Percentiles rank a stretch among this genome's conserved stretches.
Conservation (phyloP, 2,329 filamentous ascomycete species). For the Penicillium brevicompactum region DNA sequence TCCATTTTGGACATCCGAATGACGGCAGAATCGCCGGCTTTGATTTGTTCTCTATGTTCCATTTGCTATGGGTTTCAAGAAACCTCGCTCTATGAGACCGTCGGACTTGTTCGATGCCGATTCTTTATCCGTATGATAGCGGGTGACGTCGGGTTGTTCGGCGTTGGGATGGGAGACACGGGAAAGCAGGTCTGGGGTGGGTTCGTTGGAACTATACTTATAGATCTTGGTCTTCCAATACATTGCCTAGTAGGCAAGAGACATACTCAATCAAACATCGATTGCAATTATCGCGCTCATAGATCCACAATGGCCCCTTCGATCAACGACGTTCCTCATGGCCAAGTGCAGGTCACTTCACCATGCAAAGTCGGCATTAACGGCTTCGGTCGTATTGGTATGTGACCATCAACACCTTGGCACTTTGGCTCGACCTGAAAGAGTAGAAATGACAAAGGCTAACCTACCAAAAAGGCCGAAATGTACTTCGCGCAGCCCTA, state of each 20-base stretch:
- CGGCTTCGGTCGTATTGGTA: conserved; percentile 88
- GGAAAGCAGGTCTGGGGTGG: background rate
- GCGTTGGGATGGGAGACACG: background rate
- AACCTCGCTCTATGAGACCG: background rate
- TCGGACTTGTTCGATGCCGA: conserved; percentile 15
- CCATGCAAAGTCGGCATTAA: conserved; percentile 80
- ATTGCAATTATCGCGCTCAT: background rate
- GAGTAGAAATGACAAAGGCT: background rate
- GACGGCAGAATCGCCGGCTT: conserved; percentile 7
- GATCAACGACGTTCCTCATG: conserved; percentile 24
- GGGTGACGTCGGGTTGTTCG: conserved; percentile 13
- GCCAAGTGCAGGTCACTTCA: conserved; percentile 9
- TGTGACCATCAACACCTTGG: background rate
- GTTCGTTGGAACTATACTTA: conserved; percentile 15
- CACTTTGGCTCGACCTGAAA: no score
- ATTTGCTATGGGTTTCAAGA: background rate
- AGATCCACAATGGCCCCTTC: conserved; percentile 23
- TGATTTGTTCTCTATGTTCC: background rate
- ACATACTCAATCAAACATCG: background rate
- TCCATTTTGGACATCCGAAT: conserved; percentile 18
- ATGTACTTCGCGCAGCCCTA: conserved; percentile 50
- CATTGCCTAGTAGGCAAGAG: no score
- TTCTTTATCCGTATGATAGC: conserved; percentile 10
- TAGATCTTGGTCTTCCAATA: conserved; percentile 9
- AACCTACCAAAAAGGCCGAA: conserved; percentile 57